phyloP scores from a whole-genome alignment of 805 yeast genomes.

The Candida insectalens region DNA sequence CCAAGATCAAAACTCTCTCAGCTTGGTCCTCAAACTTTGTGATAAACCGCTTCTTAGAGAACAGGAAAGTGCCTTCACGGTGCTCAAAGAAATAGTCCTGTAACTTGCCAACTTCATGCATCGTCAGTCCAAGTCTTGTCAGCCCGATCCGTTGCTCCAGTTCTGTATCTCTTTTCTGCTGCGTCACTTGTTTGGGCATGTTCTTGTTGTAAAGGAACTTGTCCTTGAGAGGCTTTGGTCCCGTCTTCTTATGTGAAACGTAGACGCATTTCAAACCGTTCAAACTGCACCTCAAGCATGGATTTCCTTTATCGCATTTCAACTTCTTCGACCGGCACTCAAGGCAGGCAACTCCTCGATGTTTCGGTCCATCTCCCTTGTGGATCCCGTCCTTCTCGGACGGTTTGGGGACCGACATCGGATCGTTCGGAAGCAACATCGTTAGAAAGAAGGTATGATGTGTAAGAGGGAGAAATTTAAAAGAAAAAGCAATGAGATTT shows the following conservation, averaged over 20 bases:
- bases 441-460: too few relatives aligned
- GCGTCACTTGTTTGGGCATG: neutral
- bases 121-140: conserved; percentile 10
- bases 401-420: too few relatives aligned
- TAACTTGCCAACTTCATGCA: conserved; percentile 13
- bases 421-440: too few relatives aligned
- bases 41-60: conserved; percentile 10
- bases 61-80: neutral
- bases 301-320: conserved; percentile 21
- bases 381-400: too few relatives aligned
- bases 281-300: conserved; percentile 18
- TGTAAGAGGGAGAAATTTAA: too few relatives aligned
- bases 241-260: conserved; percentile 21
- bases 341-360: conserved; percentile 24
- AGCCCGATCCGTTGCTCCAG: conserved; percentile 6
- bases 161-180: neutral
- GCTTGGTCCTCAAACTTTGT: too few relatives aligned
- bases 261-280: conserved; percentile 16
- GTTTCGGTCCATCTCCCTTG: too few relatives aligned
- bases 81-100: conserved; percentile 10
- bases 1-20: too few relatives aligned
- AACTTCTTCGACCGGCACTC: conserved; percentile 23
- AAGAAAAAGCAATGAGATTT: too few relatives aligned
- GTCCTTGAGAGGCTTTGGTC: conserved; percentile 16
- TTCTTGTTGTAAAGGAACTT: neutral